These are phyloP conservation scores for Astrocystis sublimbata DNA, from an alignment of 495 filamentous ascomycete species.

Conservation along the genomic window DNA sequence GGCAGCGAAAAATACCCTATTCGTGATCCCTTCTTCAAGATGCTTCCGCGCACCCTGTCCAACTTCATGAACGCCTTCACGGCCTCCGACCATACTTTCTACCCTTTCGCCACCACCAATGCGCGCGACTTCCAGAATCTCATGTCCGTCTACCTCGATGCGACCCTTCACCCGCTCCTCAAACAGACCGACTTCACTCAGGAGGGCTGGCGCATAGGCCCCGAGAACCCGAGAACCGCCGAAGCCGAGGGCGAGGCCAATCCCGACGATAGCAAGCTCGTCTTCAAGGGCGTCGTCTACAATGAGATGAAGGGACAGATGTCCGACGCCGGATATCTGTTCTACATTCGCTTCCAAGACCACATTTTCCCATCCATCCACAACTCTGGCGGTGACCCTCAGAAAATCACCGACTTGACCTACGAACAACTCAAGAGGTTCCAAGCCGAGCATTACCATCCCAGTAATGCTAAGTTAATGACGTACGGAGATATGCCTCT, in stretches of 20 bases:
- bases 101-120: conserved; percentile 98
- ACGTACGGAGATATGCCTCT: conserved; percentile 95
- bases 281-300: conserved; percentile 98
- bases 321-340: conserved; percentile 95
- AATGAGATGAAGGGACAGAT: conserved; percentile 99
- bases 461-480: conserved; percentile 91
- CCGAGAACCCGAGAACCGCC: conserved; percentile 71
- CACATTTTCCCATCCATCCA: conserved; percentile 91
- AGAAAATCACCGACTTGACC: conserved; percentile 92
- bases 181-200: conserved; percentile 91
- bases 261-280: conserved; percentile 58
- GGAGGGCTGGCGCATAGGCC: conserved; percentile 94
- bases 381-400: conserved; percentile 93
- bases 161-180: conserved; percentile 84
- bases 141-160: conserved; percentile 94
- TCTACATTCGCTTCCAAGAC: conserved; percentile 90
- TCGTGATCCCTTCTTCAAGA: conserved; percentile 98
- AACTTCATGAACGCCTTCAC: conserved; percentile 99
- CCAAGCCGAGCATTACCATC: conserved; percentile 90
- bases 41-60: conserved; percentile 93
- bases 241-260: conserved; percentile 41
- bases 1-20: conserved; percentile 98
- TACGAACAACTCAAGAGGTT: conserved; percentile 83
- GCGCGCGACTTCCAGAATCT: conserved; percentile 92
- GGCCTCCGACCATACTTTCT: conserved; percentile 93